Conservation (phyloP, 225 moss, liverwort and hornwort species). For the Physcomitrellopsis africana region DNA sequence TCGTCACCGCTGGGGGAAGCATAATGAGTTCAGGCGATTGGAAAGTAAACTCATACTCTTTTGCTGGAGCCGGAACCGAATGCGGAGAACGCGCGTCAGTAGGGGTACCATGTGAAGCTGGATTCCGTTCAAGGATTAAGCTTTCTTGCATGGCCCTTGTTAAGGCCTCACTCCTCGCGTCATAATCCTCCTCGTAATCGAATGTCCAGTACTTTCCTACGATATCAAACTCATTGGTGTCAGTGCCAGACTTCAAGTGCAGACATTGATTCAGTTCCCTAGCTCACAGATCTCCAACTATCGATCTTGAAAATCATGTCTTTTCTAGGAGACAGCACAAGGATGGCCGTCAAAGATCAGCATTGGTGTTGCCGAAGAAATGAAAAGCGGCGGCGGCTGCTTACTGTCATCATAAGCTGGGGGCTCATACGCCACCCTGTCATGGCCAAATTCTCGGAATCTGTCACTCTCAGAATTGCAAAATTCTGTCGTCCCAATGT, state of each 20-base stretch:
- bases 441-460: conserved; percentile 32
- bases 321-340: not conserved
- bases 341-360: not conserved
- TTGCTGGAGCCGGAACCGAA: conserved; percentile 31
- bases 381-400: conserved; percentile 1
- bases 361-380: not conserved
- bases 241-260: conserved; percentile 16
- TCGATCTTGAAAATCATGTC: not conserved
- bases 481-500: conserved; percentile 49
- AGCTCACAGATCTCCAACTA: not conserved
- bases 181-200: conserved; percentile 41
- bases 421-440: conserved; percentile 26
- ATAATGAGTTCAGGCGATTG: not conserved
- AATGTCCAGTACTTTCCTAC: conserved; percentile 45
- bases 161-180: conserved; percentile 40
- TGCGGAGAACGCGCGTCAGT: conserved; percentile 27
- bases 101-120: conserved; percentile 38
- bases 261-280: not conserved
- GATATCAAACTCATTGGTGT: conserved; percentile 26
- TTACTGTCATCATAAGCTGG: conserved; percentile 42
- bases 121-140: conserved; percentile 36
- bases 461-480: conserved; percentile 37
- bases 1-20: too few species aligned
- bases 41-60: conserved; percentile 37
- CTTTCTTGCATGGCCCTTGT: conserved; percentile 44